phyloP scores from a whole-genome alignment of 2,329 filamentous ascomycete genomes.

The Pleurostoma richardsiae region DNA sequence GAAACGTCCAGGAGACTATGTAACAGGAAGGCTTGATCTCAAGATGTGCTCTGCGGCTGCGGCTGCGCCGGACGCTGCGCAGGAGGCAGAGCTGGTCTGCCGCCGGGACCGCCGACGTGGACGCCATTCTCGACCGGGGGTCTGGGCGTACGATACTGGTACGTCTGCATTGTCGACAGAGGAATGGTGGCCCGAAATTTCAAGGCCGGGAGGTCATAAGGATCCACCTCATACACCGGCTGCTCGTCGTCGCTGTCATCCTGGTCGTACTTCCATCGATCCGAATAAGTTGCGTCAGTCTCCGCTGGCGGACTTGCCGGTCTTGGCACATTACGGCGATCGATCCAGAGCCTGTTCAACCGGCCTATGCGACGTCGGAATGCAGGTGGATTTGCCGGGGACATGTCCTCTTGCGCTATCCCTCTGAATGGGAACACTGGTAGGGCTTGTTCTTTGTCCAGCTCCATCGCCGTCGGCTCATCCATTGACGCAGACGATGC shows the following conservation, averaged over 20 bases:
- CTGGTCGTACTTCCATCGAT: slow-evolving; percentile 83
- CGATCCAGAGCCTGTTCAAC: slow-evolving; percentile 80
- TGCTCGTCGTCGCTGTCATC: slow-evolving; percentile 80
- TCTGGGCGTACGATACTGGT: no score
- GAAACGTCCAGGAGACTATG: neutral
- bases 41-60: neutral
- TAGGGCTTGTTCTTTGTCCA: slow-evolving; percentile 36
- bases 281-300: slow-evolving; percentile 41
- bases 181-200: slow-evolving; percentile 58
- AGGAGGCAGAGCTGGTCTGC: slow-evolving; percentile 33
- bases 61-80: slow-evolving; percentile 10
- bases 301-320: slow-evolving; percentile 40
- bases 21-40: neutral
- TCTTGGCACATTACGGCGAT: slow-evolving; percentile 62
- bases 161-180: slow-evolving; percentile 21
- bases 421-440: slow-evolving; percentile 43
- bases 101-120: neutral
- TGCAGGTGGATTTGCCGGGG: slow-evolving; percentile 46
- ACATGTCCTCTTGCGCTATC: slow-evolving; percentile 29
- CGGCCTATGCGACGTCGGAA: slow-evolving; percentile 83
- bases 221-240: slow-evolving; percentile 70
- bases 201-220: slow-evolving; percentile 54
- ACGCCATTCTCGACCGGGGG: neutral
- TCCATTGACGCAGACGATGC: slow-evolving; percentile 42
- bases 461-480: slow-evolving; percentile 39